A percentile compares a stretch with the other conserved stretches of the same genome.
Conservation (phyloP, 2,329 filamentous ascomycete species). For the Paraphaeosphaeria sporulosa region DNA sequence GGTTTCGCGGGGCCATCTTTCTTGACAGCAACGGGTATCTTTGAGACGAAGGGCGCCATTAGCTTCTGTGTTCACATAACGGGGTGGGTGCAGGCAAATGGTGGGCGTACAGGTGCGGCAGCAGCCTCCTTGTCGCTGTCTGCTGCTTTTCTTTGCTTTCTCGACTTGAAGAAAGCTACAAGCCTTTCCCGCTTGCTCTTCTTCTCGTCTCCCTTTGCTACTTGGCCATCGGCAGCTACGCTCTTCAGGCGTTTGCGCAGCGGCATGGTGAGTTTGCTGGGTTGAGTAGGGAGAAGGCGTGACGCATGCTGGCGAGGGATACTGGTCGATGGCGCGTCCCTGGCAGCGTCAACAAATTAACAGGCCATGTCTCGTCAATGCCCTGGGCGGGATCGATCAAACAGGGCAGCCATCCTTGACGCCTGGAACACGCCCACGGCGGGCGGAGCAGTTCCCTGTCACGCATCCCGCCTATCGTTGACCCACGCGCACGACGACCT, state of each 20-base stretch:
- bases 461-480: constrained; percentile 32
- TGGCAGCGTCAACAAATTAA: constrained; percentile 32
- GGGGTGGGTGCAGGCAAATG: constrained; percentile 11
- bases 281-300: constrained; percentile 15
- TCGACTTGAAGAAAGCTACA: constrained; percentile 39
- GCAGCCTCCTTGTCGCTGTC: constrained; percentile 22
- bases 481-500: constrained; percentile 32
- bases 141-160: constrained; percentile 34
- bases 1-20: constrained; percentile 19
- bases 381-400: constrained; percentile 27
- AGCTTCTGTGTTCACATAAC: constrained; percentile 23
- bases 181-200: constrained; percentile 42
- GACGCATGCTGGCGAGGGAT: constrained; percentile 32
- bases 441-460: constrained; percentile 34
- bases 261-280: constrained; percentile 31
- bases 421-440: constrained; percentile 17
- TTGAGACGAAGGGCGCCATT: constrained; percentile 22
- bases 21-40: constrained; percentile 24
- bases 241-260: constrained; percentile 31
- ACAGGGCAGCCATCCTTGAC: constrained; percentile 37
- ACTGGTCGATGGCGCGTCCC: constrained; percentile 27
- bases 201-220: constrained; percentile 32
- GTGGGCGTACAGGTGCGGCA: constrained; percentile 29
- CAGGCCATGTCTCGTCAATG: constrained; percentile 18
- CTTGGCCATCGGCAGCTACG: constrained; percentile 9